Base-by-base conservation (phyloP, 225 moss, liverwort and hornwort species). In the Physcomitrellopsis africana region DNA sequence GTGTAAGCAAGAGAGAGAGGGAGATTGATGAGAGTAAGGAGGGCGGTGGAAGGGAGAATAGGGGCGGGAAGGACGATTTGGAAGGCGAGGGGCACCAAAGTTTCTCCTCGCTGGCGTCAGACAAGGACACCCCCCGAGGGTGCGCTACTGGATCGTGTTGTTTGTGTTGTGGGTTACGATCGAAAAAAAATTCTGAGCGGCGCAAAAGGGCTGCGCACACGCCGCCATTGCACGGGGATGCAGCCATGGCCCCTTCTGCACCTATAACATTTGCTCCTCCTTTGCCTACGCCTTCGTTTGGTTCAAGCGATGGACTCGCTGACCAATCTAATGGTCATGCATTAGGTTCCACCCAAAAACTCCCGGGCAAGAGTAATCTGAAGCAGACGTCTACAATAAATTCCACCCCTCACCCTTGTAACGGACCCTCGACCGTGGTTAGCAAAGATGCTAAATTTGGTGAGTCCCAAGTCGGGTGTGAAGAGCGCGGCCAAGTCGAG, bases 101-200 rank as follows among this genome's bases (percentile, higher is more conserved):
- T 80, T 72, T 82, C 76, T 89, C 87, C 83, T 91, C 91, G 88
- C 95, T 96, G 95, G 93, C 93, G 86, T 81, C 89, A 78, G 93
- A 87, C 82, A 93, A 87, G 93, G 87, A 92, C 86, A 87, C 90
- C 93, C 92, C 93, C 80, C 77, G 90, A 77, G 92, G 93, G 91
- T 96, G 93, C 81, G 80, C 87, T 67, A 66, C 67, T 73, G 80
- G 79, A 62, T 71, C 85, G 51, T 80, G 86, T 67, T 86, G 87
- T 76, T 81, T 86, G 78, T 82, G 88, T 65, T 92, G 82, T 81
- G 83, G 80, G 20, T 80, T 70, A 60, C 82, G 80, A 63, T 65
- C 83, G 46, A 75, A 58, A 41, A 81, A 74, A 68, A 84, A 75
- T 57, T 58, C 80, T 10, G 81, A 75, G 67, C 77, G 68, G 29